A percentile compares a stretch with the other conserved stretches of the same genome.
Conservation (phyloP, 768 basidiomycete genomes). For the Tephrocybe sp. region DNA sequence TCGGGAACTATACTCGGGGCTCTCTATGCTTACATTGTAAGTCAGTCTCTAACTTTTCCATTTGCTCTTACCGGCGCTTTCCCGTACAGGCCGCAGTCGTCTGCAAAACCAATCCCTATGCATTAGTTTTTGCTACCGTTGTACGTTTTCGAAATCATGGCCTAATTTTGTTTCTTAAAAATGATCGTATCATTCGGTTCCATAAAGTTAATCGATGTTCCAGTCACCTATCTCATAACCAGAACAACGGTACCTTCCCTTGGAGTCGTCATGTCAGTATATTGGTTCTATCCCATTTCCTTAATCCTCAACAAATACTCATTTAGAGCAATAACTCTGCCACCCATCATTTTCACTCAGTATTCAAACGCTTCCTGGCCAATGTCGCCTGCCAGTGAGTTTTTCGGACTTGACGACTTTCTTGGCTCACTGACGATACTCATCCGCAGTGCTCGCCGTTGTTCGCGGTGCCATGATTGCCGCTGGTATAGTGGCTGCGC, state of each 20-base stretch:
- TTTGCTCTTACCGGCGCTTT: neutral
- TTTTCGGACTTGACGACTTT: neutral
- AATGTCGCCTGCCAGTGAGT: slow-evolving; percentile 29
- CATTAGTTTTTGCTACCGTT: slow-evolving; percentile 35
- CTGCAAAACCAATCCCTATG: slow-evolving; percentile 39
- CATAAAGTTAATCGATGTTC: slow-evolving; percentile 39
- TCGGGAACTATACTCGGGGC: slow-evolving; percentile 32
- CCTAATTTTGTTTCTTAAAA: neutral
- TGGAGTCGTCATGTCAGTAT: slow-evolving; percentile 41
- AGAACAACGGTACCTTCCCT: slow-evolving; percentile 35
- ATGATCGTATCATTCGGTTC: neutral
- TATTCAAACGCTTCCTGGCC: slow-evolving; percentile 29
- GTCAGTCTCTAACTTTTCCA: slow-evolving; percentile 1
- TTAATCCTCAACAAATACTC: slow-evolving; percentile 1
- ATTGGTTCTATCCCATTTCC: neutral
- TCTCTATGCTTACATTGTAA: slow-evolving; percentile 30
- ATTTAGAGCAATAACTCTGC: slow-evolving; percentile 40
- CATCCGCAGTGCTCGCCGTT: slow-evolving; percentile 33
- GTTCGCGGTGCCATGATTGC: slow-evolving; percentile 40
- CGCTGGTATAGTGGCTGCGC: slow-evolving; percentile 42
- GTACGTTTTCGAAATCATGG: slow-evolving; percentile 21
- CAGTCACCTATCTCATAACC: slow-evolving; percentile 43
- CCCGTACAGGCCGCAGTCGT: slow-evolving; percentile 34
- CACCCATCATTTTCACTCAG: slow-evolving; percentile 34
- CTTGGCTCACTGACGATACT: slow-evolving; percentile 1